These are phyloP conservation scores for Coemansia sp. DNA, from an alignment of 192 early-diverging fungal genomes.

Conservation along the genomic window DNA sequence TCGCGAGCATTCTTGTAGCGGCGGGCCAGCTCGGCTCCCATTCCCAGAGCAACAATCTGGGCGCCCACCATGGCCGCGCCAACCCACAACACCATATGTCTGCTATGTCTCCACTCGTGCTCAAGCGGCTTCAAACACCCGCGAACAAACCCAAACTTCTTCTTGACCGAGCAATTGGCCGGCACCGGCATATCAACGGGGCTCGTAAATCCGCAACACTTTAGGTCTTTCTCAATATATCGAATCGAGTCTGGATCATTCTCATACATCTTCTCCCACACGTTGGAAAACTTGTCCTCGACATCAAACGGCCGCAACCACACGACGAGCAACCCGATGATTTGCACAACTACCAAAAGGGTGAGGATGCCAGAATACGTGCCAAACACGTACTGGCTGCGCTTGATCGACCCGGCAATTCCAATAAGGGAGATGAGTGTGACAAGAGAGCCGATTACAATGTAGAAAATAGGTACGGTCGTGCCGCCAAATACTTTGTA, in stretches of 20 bases:
- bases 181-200: conserved; percentile 52
- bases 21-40: conserved; percentile 43
- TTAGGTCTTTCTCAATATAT: conserved; percentile 52
- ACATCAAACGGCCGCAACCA: conserved; percentile 39
- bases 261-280: conserved; percentile 56
- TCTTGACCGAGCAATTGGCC: conserved; percentile 33
- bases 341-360: conserved; percentile 25
- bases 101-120: conserved; percentile 25
- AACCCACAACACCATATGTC: conserved; percentile 16
- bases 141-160: conserved; percentile 29
- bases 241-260: conserved; percentile 47
- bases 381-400: conserved; percentile 37
- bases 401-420: conserved; percentile 47
- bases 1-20: conserved; percentile 30
- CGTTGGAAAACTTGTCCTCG: conserved; percentile 34
- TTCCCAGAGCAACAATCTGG: conserved; percentile 32
- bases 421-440: conserved; percentile 50
- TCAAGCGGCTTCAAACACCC: conserved; percentile 27
- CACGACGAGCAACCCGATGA: conserved; percentile 18
- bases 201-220: conserved; percentile 54
- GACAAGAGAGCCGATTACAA: conserved; percentile 46
- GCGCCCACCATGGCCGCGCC: conserved; percentile 31
- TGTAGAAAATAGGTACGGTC: conserved; percentile 38
- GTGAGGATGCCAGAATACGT: conserved; percentile 36
- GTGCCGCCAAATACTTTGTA: conserved; percentile 42